These are phyloP conservation scores for Xylariaceae sp. DNA, from an alignment of 2,329 filamentous ascomycete genomes.

Conservation along the genomic window DNA sequence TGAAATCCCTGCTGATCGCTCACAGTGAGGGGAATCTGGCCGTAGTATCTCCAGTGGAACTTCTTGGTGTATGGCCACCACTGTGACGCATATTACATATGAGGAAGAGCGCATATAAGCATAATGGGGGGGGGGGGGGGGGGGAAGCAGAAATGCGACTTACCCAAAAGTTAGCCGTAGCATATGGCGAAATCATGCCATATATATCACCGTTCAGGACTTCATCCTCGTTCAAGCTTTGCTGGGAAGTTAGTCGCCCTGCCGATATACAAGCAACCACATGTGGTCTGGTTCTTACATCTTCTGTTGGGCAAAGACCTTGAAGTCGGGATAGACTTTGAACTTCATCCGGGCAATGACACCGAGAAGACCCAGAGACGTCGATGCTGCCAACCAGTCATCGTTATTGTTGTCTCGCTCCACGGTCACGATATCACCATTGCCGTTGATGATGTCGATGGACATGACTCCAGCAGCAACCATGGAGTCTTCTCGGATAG, in stretches of 20 bases:
- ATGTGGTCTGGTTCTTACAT: conserved; percentile 33
- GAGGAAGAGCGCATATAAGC: not conserved
- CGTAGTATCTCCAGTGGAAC: conserved; percentile 50
- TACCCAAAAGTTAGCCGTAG: conserved; percentile 48
- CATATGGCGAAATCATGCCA: conserved; percentile 43
- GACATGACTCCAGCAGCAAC: conserved; percentile 44
- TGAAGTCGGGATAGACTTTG: conserved; percentile 45
- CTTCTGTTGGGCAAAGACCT: conserved; percentile 45
- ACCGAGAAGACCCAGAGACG: conserved; percentile 43
- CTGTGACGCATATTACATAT: too few species aligned
- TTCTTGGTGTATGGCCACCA: conserved; percentile 48
- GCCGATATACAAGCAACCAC: not conserved
- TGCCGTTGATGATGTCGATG: conserved; percentile 45
- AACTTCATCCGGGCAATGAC: conserved; percentile 45
- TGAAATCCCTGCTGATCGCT: conserved; percentile 45
- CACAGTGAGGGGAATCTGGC: conserved; percentile 36
- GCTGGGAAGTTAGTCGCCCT: conserved; percentile 5
- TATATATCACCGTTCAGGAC: conserved; percentile 46
- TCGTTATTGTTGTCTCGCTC: conserved; percentile 39
- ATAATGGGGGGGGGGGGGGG: not conserved
- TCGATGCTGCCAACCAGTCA: conserved; percentile 47
- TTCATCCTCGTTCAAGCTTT: conserved; percentile 40
- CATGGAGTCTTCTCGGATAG: conserved; percentile 43
- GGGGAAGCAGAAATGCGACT: conserved; percentile 1
- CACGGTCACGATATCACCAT: conserved; percentile 38